Conservation (phyloP, 177 flowering plant genomes). For the Vitis hybrid region DNA sequence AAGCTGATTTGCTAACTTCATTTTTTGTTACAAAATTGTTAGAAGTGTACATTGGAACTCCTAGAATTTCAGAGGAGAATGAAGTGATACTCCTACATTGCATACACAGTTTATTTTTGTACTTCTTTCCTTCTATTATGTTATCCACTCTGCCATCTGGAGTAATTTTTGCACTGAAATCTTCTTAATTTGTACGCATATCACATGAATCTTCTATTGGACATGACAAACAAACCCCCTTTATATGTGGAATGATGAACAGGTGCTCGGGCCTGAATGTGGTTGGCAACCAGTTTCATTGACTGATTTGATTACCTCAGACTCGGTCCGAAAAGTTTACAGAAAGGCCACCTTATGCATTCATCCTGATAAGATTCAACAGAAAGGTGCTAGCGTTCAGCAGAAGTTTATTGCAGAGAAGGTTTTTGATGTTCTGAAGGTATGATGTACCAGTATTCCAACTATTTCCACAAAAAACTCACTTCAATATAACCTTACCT, state of each 20-base stretch:
- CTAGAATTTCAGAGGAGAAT: not conserved
- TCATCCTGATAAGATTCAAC: constrained; percentile 97
- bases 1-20: too few relatives aligned
- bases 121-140: not conserved
- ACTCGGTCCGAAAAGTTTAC: constrained; percentile 78
- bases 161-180: not conserved
- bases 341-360: constrained; percentile 75
- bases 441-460: constrained; percentile 20
- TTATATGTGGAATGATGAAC: constrained; percentile 10
- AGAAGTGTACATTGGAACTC: not conserved
- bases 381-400: constrained; percentile 81
- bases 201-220: not conserved
- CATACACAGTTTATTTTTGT: not conserved
- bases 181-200: not conserved
- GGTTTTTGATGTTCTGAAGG: constrained; percentile 91
- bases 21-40: too few relatives aligned
- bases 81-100: not conserved
- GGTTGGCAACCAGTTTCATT: constrained; percentile 92
- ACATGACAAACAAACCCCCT: not conserved
- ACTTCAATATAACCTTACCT: not conserved
- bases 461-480: not conserved
- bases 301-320: constrained; percentile 77
- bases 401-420: constrained; percentile 88
- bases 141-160: not conserved
- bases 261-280: constrained; percentile 93